phyloP scores from a whole-genome alignment of 768 basidiomycete genomes.

The Boletus pseudopeckii region DNA sequence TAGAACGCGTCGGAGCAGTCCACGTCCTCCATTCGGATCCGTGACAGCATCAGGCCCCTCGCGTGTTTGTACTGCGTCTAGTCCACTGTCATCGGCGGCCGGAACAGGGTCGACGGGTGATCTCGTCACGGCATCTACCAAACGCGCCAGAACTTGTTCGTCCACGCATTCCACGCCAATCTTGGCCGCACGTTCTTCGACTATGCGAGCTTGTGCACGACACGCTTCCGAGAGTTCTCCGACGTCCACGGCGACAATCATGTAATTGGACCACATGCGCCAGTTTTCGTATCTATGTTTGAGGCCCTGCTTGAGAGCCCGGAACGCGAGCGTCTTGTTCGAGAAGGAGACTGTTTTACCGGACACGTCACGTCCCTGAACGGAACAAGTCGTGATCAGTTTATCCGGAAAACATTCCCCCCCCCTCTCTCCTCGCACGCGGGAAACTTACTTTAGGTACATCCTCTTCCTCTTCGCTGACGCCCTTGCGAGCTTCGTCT shows the following conservation, averaged over 20 bases:
- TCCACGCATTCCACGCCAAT: constrained; percentile 63
- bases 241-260: constrained; percentile 88
- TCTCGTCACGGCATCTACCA: constrained; percentile 83
- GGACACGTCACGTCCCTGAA: constrained; percentile 20
- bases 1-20: constrained; percentile 61
- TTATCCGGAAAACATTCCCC: background rate
- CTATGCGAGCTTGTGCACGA: constrained; percentile 75
- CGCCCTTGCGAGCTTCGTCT: constrained; percentile 41
- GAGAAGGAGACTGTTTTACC: constrained; percentile 49
- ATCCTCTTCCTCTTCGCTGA: constrained; percentile 28
- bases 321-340: constrained; percentile 87
- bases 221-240: constrained; percentile 88
- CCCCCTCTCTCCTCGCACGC: background rate
- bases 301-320: constrained; percentile 87
- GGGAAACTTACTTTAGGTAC: constrained; percentile 21
- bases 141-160: constrained; percentile 80
- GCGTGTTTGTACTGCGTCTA: constrained; percentile 9
- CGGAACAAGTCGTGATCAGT: constrained; percentile 17
- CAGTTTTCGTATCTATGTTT: constrained; percentile 85
- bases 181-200: constrained; percentile 51
- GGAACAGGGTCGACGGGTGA: constrained; percentile 35
- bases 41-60: constrained; percentile 19
- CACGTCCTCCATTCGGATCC: constrained; percentile 63
- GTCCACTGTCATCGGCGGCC: constrained; percentile 9
- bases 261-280: constrained; percentile 99